Base-by-base conservation (phyloP, 331 rosid species). In the Erythrophleum ivorense region DNA sequence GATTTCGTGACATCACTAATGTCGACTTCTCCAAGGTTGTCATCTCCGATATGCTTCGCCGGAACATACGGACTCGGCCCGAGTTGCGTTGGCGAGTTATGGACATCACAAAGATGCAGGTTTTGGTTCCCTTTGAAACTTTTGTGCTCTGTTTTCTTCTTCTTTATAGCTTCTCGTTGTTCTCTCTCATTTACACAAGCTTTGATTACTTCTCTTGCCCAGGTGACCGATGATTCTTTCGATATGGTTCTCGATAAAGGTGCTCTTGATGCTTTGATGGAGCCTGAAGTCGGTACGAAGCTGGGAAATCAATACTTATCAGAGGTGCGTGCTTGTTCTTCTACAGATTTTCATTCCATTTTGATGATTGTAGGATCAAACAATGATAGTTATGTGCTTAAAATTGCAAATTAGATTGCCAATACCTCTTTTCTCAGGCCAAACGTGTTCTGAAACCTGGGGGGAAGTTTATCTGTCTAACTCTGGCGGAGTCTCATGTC, bases 261-360 rank as follows among this genome's bases (percentile, higher is more conserved):
- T 77, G 98, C 96, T 57, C 76, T 94, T 87, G 98, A 94, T 85
- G 98, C 98, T 76, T 84, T 94, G 53, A 94, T 92, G 98, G 98
- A 94, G 82, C 98, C 98, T 3, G 90, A 92, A 74, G 85, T 80
- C 65, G 98, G 98, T 19, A 78, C 94, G n/a, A 90, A 85, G 78
- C 64, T 94, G 58, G 98, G 98, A 60, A 87, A 75, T 59, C 90
- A 86, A 80, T 94, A 92, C 81, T 84, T 94, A 45, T 84, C 92
- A 0, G 94, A 94, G 98, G 98, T 92, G n/a, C n/a, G n/a, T n/a
- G n/a, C n/a, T n/a, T n/a, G n/a, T n/a, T n/a, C n/a, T n/a, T n/a
- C n/a, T n/a, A n/a, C n/a, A n/a, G n/a, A n/a, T n/a, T n/a, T n/a
- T n/a, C n/a, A n/a, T 33, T 10, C 33, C 21, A 36, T 81, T n/a